phyloP scores from a whole-genome alignment of 371 early-diverging fungal genomes.

The Zychaea mexicana region DNA sequence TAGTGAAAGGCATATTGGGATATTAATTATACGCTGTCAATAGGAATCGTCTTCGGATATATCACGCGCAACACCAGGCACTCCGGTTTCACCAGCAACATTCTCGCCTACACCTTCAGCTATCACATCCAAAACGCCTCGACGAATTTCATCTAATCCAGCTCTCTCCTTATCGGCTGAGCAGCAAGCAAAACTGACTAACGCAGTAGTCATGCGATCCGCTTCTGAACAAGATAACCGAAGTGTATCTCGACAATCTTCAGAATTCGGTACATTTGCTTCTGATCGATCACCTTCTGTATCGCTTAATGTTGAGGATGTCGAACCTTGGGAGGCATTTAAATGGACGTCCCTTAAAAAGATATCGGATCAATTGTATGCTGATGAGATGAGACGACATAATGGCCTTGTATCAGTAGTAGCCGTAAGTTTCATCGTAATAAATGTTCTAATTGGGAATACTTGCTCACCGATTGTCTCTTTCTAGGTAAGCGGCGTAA shows the following conservation, averaged over 20 bases:
- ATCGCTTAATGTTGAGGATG: slow-evolving; percentile 15
- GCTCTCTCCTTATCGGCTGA: slow-evolving; percentile 5
- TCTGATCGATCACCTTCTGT: slow-evolving; percentile 22
- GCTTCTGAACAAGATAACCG: background rate
- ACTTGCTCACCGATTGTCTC: slow-evolving; percentile 2
- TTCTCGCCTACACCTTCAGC: slow-evolving; percentile 16
- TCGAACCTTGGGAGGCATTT: slow-evolving; percentile 71
- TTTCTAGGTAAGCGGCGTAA: slow-evolving; percentile 54
- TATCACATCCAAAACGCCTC: slow-evolving; percentile 14
- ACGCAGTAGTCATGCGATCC: background rate
- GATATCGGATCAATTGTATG: slow-evolving; percentile 69
- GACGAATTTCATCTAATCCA: slow-evolving; percentile 14
- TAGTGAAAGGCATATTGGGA: no score
- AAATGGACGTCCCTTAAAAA: slow-evolving; percentile 72
- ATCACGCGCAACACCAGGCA: slow-evolving; percentile 30
- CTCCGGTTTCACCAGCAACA: slow-evolving; percentile 19
- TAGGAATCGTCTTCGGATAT: slow-evolving; percentile 50
- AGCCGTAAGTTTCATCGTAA: slow-evolving; percentile 40
- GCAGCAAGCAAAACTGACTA: background rate
- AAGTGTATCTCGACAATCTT: slow-evolving; percentile 24
- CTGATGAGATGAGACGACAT: slow-evolving; percentile 55
- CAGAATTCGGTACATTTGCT: slow-evolving; percentile 18
- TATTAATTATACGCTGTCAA: background rate
- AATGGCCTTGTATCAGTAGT: slow-evolving; percentile 65
- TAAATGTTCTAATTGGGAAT: no score